A percentile compares a stretch with the other conserved stretches of the same genome.
These are phyloP conservation scores for Amoeboaphelidium protococcarum DNA, from an alignment of 371 early-diverging fungal species.

Conservation along the genomic window DNA sequence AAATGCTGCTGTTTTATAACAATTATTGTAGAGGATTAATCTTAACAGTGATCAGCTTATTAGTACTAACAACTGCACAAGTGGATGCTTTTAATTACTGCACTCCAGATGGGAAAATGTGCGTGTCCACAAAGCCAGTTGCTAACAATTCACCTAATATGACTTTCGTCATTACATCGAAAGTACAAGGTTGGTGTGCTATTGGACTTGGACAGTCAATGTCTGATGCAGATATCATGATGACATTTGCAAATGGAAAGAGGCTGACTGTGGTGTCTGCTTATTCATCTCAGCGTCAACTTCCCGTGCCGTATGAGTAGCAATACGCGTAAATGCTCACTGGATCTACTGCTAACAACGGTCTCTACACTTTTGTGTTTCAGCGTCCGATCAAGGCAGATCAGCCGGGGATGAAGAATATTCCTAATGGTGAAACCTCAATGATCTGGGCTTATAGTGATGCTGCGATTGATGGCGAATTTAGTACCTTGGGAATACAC, in stretches of 20 bases:
- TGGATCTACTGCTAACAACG: too few species aligned
- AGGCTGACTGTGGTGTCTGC: neutral
- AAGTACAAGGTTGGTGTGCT: neutral
- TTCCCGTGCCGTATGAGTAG: neutral
- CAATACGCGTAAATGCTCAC: too few species aligned
- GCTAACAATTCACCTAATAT: neutral
- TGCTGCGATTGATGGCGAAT: neutral
- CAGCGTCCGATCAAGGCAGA: too few species aligned
- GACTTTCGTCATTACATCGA: neutral
- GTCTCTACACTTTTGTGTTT: too few species aligned
- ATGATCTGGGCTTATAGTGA: neutral
- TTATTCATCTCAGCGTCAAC: neutral
- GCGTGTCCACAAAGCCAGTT: neutral
- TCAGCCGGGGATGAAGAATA: too few species aligned
- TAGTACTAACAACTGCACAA: too few species aligned
- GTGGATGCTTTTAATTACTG: too few species aligned
- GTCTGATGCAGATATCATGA: neutral
- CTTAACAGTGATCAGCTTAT: too few species aligned
- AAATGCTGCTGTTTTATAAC: too few species aligned
- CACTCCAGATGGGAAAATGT: neutral
- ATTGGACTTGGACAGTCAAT: neutral
- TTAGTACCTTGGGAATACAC: neutral
- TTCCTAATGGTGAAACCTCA: neutral
- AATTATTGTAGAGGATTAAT: too few species aligned
- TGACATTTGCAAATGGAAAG: neutral